A percentile compares a stretch with the other conserved stretches of the same genome.
Conservation (phyloP, 768 basidiomycete genomes). For the Lactarius trivialis region DNA sequence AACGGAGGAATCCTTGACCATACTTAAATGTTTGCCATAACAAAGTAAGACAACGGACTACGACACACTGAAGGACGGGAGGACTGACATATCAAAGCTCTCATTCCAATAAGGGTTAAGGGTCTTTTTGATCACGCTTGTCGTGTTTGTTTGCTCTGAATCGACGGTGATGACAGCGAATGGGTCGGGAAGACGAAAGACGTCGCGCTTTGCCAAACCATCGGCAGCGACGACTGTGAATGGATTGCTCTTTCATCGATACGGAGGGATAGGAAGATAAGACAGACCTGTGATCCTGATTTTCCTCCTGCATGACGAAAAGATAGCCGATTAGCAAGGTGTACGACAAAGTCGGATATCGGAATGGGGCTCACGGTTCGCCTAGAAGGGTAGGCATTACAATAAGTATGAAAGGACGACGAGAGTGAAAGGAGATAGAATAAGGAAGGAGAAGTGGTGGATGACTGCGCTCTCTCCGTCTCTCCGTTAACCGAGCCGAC, state of each 20-base stretch:
- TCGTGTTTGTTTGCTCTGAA: slow-evolving; percentile 94
- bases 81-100: slow-evolving; percentile 88
- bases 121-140: slow-evolving; percentile 94
- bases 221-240: slow-evolving; percentile 95
- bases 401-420: slow-evolving; percentile 28
- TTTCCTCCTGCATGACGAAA: slow-evolving; percentile 46
- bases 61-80: not conserved
- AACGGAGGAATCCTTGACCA: slow-evolving; percentile 95
- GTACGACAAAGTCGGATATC: not conserved
- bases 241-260: not conserved
- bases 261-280: not conserved
- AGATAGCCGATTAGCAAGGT: slow-evolving; percentile 14
- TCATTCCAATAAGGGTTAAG: slow-evolving; percentile 97
- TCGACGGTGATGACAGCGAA: slow-evolving; percentile 99
- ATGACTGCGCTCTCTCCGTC: not conserved
- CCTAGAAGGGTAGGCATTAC: slow-evolving; percentile 29
- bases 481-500: not conserved
- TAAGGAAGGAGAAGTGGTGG: not conserved
- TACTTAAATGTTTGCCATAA: slow-evolving; percentile 40
- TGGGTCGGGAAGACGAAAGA: slow-evolving; percentile 93
- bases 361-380: slow-evolving; percentile 25
- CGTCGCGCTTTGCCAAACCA: slow-evolving; percentile 88
- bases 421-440: not conserved
- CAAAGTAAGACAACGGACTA: slow-evolving; percentile 12
- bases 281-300: slow-evolving; percentile 69